phyloP scores from a whole-genome alignment of 2,329 filamentous ascomycete genomes.

The Botrytis deweyae region DNA sequence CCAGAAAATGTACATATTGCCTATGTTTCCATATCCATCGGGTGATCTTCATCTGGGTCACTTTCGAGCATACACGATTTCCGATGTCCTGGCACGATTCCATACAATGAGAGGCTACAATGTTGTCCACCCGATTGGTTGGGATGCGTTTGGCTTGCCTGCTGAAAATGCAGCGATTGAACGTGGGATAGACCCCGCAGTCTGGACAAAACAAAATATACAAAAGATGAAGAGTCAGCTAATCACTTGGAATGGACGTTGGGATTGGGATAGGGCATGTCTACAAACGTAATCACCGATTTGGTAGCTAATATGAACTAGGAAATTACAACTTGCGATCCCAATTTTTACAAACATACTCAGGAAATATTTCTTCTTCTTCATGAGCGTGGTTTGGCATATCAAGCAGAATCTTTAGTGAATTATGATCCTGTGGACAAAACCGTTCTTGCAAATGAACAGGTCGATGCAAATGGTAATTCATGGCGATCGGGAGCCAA shows the following conservation, averaged over 20 bases:
- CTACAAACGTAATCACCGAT: conserved; percentile 1
- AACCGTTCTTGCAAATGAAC: conserved; percentile 88
- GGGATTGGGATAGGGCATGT: conserved; percentile 80
- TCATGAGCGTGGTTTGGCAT: conserved; percentile 71
- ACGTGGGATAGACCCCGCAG: conserved; percentile 70
- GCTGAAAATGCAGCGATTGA: conserved; percentile 91
- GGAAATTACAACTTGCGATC: conserved; percentile 83
- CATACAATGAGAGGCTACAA: conserved; percentile 70
- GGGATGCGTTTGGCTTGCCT: conserved; percentile 89
- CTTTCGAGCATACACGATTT: conserved; percentile 85
- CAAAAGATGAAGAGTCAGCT: conserved; percentile 81
- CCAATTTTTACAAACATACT: conserved; percentile 85
- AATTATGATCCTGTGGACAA: conserved; percentile 90
- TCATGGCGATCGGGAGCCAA: conserved; percentile 87
- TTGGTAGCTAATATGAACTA: conserved; percentile 41
- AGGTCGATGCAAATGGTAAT: conserved; percentile 80
- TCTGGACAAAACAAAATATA: conserved; percentile 81
- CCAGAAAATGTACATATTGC: conserved; percentile 66
- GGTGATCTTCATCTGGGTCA: conserved; percentile 85
- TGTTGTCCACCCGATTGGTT: conserved; percentile 87
- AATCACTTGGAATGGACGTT: conserved; percentile 73
- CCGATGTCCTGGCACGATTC: conserved; percentile 79
- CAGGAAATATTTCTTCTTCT: conserved; percentile 82
- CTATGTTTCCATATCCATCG: conserved; percentile 94
- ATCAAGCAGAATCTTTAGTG: conserved; percentile 78